Base-by-base conservation (phyloP, 2,329 filamentous ascomycete species). In the Aspergillus brunneoviolaceus region DNA sequence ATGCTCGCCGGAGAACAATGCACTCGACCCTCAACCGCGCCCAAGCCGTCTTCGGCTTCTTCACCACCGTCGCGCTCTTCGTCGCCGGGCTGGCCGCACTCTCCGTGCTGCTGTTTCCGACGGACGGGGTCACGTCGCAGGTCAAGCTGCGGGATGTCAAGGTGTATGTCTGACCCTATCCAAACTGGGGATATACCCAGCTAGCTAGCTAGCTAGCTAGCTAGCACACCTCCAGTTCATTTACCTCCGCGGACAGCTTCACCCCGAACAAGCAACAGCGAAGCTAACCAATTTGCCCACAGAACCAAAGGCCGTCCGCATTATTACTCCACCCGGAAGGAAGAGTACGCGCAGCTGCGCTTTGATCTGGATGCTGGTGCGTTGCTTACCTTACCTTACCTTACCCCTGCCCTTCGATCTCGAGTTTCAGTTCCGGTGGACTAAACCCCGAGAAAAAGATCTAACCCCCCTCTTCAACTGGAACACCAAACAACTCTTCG, bases 401-500 rank as follows among this genome's bases (percentile, higher is more conserved):
- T 19, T 19, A 19, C 19, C 19, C 19, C 19, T 19, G 19, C 19
- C 19, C 19, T 19, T 19, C 19, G 19, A 19, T 19, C 19, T 19
- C 19, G 19, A 19, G 19, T 19, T 19, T 19, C 19, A 19, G 19
- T 19, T 19, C 19, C 19, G 19, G 19, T 19, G 19, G 19, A 19
- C 19, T 19, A 19, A 19, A 33, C 25, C 21, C 45, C 51, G 9
- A 29, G 21, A 6, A 14, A 60, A 29, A 49, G 94, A 99, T 79
- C 85, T 99, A 62, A 89, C 87, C 62, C 89, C 89, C 49, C 90
- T 99, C 69, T 98, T 98, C 85, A 96, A 91, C 73, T 99, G 94
- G 95, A 99, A 99, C 83, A 99, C 96, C 21, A 99, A 99, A 78
- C 91, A 98, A 79, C 81, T 99, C 71, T 99, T 98, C 79, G 88